These are phyloP conservation scores for Kodamaea anthophila DNA, from an alignment of 1,139 yeast genomes.

Conservation along the genomic window DNA sequence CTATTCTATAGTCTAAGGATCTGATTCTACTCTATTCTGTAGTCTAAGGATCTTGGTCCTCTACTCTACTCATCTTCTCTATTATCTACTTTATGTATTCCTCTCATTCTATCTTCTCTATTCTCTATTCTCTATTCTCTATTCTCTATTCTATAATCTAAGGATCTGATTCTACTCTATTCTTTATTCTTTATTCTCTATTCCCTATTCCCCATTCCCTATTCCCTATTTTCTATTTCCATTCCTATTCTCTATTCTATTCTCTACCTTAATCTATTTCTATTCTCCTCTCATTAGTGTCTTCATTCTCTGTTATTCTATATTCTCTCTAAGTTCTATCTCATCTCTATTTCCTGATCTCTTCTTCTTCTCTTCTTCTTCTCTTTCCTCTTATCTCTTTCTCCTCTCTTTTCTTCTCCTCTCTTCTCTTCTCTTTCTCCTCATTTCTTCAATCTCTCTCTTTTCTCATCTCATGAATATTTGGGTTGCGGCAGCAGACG, in stretches of 20 bases:
- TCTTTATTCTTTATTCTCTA: not conserved
- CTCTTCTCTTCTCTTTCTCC: not conserved
- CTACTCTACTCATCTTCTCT: too few relatives aligned
- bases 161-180: not conserved
- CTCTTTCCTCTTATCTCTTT: not conserved
- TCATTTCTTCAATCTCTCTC: too few relatives aligned
- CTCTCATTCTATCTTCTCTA: too few relatives aligned
- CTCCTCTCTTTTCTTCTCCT: not conserved
- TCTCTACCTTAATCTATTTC: not conserved
- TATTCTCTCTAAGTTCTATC: not conserved
- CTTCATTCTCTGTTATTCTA: too few relatives aligned
- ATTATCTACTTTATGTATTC: too few relatives aligned
- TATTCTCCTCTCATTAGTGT: too few relatives aligned
- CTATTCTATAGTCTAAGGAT: too few relatives aligned
- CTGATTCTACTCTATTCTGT: too few relatives aligned
- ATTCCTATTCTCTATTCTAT: not conserved
- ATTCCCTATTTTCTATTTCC: not conserved
- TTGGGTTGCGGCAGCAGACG: slow-evolving; percentile 95
- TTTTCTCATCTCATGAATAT: slow-evolving; percentile 48
- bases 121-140: too few relatives aligned
- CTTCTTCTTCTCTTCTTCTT: not conserved
- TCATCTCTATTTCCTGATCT: not conserved
- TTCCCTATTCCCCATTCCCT: not conserved
- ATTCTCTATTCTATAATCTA: too few relatives aligned
- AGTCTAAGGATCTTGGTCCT: too few relatives aligned